phyloP scores from a whole-genome alignment of 176 grass and related monocot species.

The Aegilops sharonensis region DNA sequence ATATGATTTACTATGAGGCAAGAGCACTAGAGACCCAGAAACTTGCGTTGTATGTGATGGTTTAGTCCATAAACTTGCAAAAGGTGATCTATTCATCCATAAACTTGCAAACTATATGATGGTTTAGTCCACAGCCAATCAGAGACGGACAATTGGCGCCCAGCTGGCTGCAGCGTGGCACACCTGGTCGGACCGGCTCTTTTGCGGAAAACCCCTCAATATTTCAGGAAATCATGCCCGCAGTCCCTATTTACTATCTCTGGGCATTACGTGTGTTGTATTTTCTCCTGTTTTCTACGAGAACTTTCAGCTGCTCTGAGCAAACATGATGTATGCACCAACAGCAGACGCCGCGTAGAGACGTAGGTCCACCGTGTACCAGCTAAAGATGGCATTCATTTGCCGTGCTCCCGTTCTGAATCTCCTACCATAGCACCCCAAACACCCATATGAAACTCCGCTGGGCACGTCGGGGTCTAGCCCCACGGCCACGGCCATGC shows the following conservation, averaged over 20 bases:
- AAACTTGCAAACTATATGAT: too few species aligned
- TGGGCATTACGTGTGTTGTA: neutral
- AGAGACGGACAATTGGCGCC: too few species aligned
- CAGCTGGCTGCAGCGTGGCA: too few species aligned
- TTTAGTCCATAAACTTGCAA: too few species aligned
- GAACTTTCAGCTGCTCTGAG: neutral
- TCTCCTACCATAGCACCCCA: neutral
- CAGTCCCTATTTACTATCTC: neutral
- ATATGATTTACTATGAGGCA: neutral
- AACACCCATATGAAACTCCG: neutral
- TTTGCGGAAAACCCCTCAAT: too few species aligned
- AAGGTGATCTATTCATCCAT: too few species aligned
- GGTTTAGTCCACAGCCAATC: too few species aligned
- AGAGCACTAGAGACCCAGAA: too few species aligned
- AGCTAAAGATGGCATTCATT: neutral
- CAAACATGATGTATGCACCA: neutral
- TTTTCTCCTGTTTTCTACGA: neutral
- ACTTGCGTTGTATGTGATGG: too few species aligned
- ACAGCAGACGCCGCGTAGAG: neutral
- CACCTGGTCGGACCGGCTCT: too few species aligned
- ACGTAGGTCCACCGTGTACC: neutral
- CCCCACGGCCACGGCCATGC: neutral
- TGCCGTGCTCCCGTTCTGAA: neutral
- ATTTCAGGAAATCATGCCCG: too few species aligned
- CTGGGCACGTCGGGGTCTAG: neutral